A percentile compares a stretch with the other conserved stretches of the same genome.
These are phyloP conservation scores for Smallanthus sonchifolius DNA, from an alignment of 129 eudicot genomes.

Conservation along the genomic window DNA sequence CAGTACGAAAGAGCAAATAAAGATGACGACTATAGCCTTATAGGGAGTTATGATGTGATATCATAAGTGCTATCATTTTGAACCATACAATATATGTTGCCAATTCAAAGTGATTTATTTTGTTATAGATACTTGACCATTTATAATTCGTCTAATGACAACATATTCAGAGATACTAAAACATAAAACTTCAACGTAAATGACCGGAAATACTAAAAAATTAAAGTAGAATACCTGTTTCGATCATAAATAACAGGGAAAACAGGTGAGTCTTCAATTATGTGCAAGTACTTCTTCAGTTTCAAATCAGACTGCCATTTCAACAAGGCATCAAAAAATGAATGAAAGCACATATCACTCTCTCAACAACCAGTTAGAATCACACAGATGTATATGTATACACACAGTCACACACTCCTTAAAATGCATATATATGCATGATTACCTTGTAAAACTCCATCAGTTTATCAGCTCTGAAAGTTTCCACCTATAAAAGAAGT, in stretches of 20 bases:
- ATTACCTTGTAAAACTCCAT: conserved; percentile 82
- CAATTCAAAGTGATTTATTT: neutral
- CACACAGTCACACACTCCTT: neutral
- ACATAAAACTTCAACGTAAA: neutral
- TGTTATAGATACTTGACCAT: conserved; percentile 11
- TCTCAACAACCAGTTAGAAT: neutral
- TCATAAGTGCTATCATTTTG: neutral
- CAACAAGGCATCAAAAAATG: neutral
- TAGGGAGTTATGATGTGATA: neutral
- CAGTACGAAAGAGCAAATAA: conserved; percentile 6
- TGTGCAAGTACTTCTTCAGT: conserved; percentile 88
- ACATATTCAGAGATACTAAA: neutral
- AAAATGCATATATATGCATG: neutral
- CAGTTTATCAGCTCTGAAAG: conserved; percentile 68
- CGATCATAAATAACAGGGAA: conserved; percentile 81
- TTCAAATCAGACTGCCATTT: conserved; percentile 83
- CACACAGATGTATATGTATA: neutral
- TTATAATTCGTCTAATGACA: neutral
- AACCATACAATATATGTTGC: neutral
- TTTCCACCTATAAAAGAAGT: conserved; percentile 46
- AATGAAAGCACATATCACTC: neutral
- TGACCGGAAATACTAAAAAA: neutral
- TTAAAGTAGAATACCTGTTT: conserved; percentile 51
- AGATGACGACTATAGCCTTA: neutral
- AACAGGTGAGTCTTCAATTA: conserved; percentile 80